Conservation (phyloP, 2,329 filamentous ascomycete species). For the Hypoxylon sp. region DNA sequence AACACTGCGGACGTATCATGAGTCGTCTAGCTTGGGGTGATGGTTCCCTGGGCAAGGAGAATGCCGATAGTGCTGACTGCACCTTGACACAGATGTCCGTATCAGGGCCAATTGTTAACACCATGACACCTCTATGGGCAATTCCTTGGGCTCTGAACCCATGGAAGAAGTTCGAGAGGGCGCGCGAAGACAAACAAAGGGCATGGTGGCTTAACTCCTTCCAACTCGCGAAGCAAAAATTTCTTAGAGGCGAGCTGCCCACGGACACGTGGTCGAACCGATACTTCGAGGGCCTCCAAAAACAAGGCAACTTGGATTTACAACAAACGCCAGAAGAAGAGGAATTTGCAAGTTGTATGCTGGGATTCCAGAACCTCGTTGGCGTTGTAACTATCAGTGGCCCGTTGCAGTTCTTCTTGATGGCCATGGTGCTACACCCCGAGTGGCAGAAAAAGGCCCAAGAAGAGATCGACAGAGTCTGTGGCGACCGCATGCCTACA, state of each 20-base stretch:
- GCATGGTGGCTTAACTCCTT: conserved; percentile 64
- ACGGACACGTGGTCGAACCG: conserved; percentile 64
- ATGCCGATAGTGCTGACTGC: conserved; percentile 63
- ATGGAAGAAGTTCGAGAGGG: conserved; percentile 63
- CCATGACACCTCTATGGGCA: conserved; percentile 64
- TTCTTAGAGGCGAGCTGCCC: conserved; percentile 59
- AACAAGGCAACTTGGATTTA: conserved; percentile 58
- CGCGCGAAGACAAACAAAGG: conserved; percentile 60
- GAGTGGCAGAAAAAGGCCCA: conserved; percentile 68
- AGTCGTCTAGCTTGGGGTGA: conserved; percentile 66
- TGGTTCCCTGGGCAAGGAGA: conserved; percentile 61
- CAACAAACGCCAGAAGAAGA: conserved; percentile 62
- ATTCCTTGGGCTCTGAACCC: conserved; percentile 62
- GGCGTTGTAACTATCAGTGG: conserved; percentile 66
- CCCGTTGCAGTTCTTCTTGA: conserved; percentile 66
- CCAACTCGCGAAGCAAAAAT: conserved; percentile 59
- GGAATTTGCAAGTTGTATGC: conserved; percentile 65
- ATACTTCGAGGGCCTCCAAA: conserved; percentile 62
- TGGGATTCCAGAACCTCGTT: conserved; percentile 66
- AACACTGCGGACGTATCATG: conserved; percentile 67
- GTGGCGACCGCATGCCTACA: conserved; percentile 67
- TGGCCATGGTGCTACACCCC: conserved; percentile 67
- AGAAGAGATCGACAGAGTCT: conserved; percentile 70
- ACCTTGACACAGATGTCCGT: conserved; percentile 67
- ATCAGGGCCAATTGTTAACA: conserved; percentile 66